phyloP scores from a whole-genome alignment of 2,329 filamentous ascomycete genomes.

The Fusarium sp. region DNA sequence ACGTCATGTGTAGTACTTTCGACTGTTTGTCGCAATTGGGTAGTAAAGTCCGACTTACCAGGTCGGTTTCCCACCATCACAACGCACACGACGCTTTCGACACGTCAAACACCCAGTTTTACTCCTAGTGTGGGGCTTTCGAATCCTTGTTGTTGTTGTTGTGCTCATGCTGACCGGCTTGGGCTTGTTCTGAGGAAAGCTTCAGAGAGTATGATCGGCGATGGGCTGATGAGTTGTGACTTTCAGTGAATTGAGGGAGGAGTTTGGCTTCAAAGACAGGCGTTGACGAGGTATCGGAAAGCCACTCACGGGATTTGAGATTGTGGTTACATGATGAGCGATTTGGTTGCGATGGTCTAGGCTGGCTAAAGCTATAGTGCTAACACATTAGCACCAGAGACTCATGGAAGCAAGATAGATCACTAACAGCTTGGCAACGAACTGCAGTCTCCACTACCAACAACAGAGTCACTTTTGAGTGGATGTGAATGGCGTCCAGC shows the following conservation, averaged over 20 bases:
- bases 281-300: background rate
- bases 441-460: background rate
- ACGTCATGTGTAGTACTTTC: background rate
- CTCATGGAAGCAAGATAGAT: fast-evolving
- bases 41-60: conserved; percentile 25
- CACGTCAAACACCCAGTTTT: conserved; percentile 34
- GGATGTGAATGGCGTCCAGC: background rate
- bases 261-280: background rate
- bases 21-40: background rate
- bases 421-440: background rate
- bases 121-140: conserved; percentile 35
- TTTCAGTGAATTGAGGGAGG: background rate
- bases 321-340: background rate
- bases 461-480: background rate
- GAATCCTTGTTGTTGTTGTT: conserved; percentile 9
- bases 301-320: background rate
- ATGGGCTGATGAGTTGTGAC: background rate
- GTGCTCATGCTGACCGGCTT: background rate
- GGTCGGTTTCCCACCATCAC: conserved; percentile 28
- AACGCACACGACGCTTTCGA: conserved; percentile 36
- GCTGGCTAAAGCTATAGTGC: fast-evolving
- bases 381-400: fast-evolving
- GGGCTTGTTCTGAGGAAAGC: background rate
- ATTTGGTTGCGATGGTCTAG: background rate
- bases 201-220: background rate